A percentile compares a stretch with the other conserved stretches of the same genome.
These are phyloP conservation scores for Epichloe bromicola DNA, from an alignment of 2,329 filamentous ascomycete species.

Conservation along the genomic window DNA sequence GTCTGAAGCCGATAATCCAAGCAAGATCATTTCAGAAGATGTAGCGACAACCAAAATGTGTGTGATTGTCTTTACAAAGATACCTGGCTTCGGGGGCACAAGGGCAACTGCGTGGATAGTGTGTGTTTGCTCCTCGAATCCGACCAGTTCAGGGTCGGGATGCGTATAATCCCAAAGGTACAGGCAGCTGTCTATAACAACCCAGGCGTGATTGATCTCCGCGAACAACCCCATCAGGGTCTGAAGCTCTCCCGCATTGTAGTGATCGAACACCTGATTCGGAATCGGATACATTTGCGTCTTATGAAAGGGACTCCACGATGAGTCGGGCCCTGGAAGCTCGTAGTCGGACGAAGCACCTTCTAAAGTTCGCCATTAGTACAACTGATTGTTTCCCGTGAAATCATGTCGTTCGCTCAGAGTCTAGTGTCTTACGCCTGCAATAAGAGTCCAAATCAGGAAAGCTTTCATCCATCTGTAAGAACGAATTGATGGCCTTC, in stretches of 20 bases:
- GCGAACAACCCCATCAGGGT: slow-evolving; percentile 95
- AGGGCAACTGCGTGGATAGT: slow-evolving; percentile 87
- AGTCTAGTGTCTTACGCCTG: slow-evolving; percentile 49
- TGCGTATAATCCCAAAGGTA: slow-evolving; percentile 98
- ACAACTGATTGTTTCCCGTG: neutral
- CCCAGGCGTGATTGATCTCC: slow-evolving; percentile 89
- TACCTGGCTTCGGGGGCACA: slow-evolving; percentile 72
- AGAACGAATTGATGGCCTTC: slow-evolving; percentile 65
- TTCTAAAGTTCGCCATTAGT: slow-evolving; percentile 39
- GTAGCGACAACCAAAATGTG: slow-evolving; percentile 86
- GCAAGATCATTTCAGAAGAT: slow-evolving; percentile 66
- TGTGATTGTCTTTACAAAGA: slow-evolving; percentile 77
- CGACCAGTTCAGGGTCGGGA: slow-evolving; percentile 80
- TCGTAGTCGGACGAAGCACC: slow-evolving; percentile 90
- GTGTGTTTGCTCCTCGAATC: slow-evolving; percentile 79
- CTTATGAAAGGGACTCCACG: slow-evolving; percentile 85
- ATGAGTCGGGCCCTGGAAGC: slow-evolving; percentile 48
- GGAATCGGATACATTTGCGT: slow-evolving; percentile 80
- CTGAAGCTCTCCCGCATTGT: slow-evolving; percentile 73
- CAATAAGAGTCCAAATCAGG: slow-evolving; percentile 85
- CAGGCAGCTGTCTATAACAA: slow-evolving; percentile 86
- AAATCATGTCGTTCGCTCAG: neutral
- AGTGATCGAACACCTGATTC: slow-evolving; percentile 82
- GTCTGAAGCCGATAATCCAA: slow-evolving; percentile 65
- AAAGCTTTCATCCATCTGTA: slow-evolving; percentile 66